phyloP scores from a whole-genome alignment of 139 green algal genomes.

The Mychonastes homosphaera region DNA sequence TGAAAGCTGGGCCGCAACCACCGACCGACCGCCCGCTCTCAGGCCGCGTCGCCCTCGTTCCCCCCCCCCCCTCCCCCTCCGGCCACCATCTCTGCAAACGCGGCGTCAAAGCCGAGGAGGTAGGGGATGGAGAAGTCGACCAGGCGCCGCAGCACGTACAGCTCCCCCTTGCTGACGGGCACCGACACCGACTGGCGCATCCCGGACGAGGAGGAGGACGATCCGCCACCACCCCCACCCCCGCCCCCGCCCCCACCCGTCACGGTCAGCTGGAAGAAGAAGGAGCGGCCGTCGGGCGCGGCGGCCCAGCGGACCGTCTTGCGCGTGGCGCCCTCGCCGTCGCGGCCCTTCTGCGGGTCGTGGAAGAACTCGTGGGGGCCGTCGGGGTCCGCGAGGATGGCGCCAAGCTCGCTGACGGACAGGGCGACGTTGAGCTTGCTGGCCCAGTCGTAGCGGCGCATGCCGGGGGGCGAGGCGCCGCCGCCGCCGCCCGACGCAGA shows the following conservation, averaged over 20 bases:
- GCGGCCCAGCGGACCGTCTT: constrained; percentile 10
- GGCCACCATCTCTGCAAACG: too few relatives aligned
- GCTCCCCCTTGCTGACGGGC: background rate
- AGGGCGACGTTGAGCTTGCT: constrained; percentile 6
- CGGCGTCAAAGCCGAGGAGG: constrained; percentile 1
- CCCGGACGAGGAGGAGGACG: too few relatives aligned
- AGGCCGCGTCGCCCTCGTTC: too few relatives aligned
- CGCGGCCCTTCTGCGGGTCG: constrained; percentile 6
- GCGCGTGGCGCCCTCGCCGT: background rate
- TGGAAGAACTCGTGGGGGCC: constrained; percentile 9
- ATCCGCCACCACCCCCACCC: too few relatives aligned
- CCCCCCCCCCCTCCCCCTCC: too few relatives aligned
- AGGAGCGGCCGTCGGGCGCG: constrained; percentile 1
- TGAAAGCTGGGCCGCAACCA: too few relatives aligned
- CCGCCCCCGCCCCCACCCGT: background rate
- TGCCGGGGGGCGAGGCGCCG: too few relatives aligned
- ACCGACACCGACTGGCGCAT: too few relatives aligned
- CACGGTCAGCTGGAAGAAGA: constrained; percentile 4
- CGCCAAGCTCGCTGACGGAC: background rate
- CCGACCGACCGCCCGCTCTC: too few relatives aligned
- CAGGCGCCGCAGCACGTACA: constrained; percentile 7
- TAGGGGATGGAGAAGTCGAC: background rate
- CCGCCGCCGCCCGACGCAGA: too few relatives aligned
- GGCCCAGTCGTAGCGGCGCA: constrained; percentile 12
- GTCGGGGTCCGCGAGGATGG: constrained; percentile 2